Conservation (phyloP, 129 eudicot genomes). For the Lonicera japonica region DNA sequence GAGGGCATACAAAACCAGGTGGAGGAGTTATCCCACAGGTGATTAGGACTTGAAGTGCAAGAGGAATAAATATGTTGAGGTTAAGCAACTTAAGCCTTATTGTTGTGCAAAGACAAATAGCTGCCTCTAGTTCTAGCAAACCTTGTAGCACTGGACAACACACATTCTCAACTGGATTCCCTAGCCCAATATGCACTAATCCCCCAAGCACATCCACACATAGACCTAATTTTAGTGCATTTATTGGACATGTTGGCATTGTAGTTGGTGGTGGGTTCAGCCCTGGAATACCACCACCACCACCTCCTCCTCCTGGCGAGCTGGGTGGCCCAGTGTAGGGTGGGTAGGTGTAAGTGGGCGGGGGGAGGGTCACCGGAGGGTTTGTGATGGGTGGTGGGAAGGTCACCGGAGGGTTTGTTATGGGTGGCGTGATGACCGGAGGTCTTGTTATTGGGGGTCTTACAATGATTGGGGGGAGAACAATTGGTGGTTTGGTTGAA, state of each 20-base stretch:
- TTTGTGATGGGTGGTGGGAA: conserved; percentile 31
- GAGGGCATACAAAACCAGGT: conserved; percentile 87
- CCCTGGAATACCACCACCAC: conserved; percentile 31
- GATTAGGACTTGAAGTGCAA: conserved; percentile 64
- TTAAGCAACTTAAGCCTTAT: conserved; percentile 81
- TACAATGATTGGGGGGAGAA: conserved; percentile 37
- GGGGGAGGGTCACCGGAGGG: conserved; percentile 34
- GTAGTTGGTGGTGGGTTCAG: conserved; percentile 18
- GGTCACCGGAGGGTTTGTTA: conserved; percentile 23
- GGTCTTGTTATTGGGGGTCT: conserved; percentile 36
- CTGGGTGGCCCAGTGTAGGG: conserved; percentile 45
- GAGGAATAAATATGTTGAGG: conserved; percentile 67
- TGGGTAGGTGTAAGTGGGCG: conserved; percentile 40
- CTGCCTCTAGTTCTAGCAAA: conserved; percentile 89
- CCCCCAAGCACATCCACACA: conserved; percentile 88
- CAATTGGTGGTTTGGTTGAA: conserved; percentile 23
- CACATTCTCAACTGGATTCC: conserved; percentile 57
- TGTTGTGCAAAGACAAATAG: conserved; percentile 82
- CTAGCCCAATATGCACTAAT: conserved; percentile 75
- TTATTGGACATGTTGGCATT: conserved; percentile 63
- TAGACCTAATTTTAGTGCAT: conserved; percentile 78
- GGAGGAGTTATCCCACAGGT: conserved; percentile 84
- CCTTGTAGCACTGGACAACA: conserved; percentile 90
- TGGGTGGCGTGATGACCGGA: conserved; percentile 30
- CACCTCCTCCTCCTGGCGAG: conserved; percentile 20